A percentile compares a stretch with the other conserved stretches of the same genome.
phyloP scores from a whole-genome alignment of 2,329 filamentous ascomycete species.

The Fonsecaea pugnacius region DNA sequence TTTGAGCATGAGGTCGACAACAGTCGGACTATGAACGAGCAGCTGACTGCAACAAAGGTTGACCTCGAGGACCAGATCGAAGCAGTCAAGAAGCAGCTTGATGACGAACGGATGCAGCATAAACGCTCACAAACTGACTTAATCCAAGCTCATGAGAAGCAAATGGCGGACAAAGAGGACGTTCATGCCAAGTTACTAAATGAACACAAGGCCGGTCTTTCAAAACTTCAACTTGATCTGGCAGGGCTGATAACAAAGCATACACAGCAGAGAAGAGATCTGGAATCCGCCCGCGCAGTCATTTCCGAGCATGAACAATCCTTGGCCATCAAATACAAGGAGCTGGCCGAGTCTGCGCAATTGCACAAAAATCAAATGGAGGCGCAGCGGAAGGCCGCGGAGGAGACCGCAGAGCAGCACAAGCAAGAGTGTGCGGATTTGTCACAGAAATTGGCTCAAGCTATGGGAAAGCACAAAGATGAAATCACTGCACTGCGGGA shows the following conservation, averaged over 20 bases:
- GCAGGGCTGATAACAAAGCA: slow-evolving; percentile 35
- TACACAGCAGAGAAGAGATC: slow-evolving; percentile 31
- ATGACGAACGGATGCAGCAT: slow-evolving; percentile 42
- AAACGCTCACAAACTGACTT: slow-evolving; percentile 16
- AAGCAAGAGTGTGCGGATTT: slow-evolving; percentile 15
- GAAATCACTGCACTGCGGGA: slow-evolving; percentile 22
- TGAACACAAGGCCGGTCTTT: slow-evolving; percentile 29
- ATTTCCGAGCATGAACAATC: slow-evolving; percentile 21
- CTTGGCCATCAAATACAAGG: slow-evolving; percentile 21
- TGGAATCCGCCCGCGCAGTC: slow-evolving; percentile 24
- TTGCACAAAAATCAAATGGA: slow-evolving; percentile 24
- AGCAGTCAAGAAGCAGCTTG: slow-evolving; percentile 39
- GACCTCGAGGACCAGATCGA: slow-evolving; percentile 46
- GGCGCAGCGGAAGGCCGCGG: neutral
- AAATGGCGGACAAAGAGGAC: slow-evolving; percentile 25
- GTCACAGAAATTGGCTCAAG: slow-evolving; percentile 22
- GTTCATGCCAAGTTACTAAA: slow-evolving; percentile 15
- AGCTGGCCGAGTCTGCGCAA: slow-evolving; percentile 15
- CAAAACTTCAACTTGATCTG: slow-evolving; percentile 35
- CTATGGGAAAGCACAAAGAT: slow-evolving; percentile 21
- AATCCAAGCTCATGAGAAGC: slow-evolving; percentile 15
- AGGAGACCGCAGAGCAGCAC: slow-evolving; percentile 24
- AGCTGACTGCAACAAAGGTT: slow-evolving; percentile 45
- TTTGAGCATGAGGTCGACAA: slow-evolving; percentile 41
- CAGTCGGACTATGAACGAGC: slow-evolving; percentile 45